Evolutionary conservation across 805 yeast species (phyloP), one percentile per base, ranked within the genome.

Genomic region (Blastobotrys peoriensis): DNA sequence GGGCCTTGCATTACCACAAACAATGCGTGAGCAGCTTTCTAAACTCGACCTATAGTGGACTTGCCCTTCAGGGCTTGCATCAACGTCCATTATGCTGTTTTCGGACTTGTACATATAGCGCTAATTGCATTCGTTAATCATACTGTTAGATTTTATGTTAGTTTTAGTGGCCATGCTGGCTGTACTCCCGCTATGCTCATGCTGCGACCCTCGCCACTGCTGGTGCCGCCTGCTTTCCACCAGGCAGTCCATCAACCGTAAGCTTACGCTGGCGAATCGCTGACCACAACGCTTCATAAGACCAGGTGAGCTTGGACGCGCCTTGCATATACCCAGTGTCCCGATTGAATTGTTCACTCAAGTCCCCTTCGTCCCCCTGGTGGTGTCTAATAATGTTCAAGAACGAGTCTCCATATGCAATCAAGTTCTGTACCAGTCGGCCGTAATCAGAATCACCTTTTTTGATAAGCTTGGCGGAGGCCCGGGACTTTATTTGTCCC

Each of bases 261-360:
- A 33, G 20, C 19, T 60, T 36, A 13, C 57, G 45, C 36, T 45
- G 60, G 44, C 51, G 47, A 41, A 44, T 10, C 8, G 91, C 78
- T 53, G 78, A 74, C 78, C 83, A 80, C 38, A 84, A 76, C 3
- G 95, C 74, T 25, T 87, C 78, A 60, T 86, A 86, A 49, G 94
- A 83, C 98, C 98, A 91, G 3, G 97, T 89, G 54, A 91, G 74
- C 55, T 85, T 77, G 44, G 67, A 65, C 0, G 98, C 98, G 4
- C 98, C 98, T 62, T 81, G 83, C 83, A 87, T 78, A 61, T 64
- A 87, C 0, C 98, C 98, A 35, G 74, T 78, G 55, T 79, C 74
- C 57, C 75, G 78, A 65, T 85, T 86, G 62, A 87, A 86, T 59
- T 91, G 96, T 64, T 91, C 98, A 56, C 89, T 81, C 79, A 91